Evolutionary conservation across 805 yeast genomes (phyloP).

Genomic region (Metschnikowia similis): DNA sequence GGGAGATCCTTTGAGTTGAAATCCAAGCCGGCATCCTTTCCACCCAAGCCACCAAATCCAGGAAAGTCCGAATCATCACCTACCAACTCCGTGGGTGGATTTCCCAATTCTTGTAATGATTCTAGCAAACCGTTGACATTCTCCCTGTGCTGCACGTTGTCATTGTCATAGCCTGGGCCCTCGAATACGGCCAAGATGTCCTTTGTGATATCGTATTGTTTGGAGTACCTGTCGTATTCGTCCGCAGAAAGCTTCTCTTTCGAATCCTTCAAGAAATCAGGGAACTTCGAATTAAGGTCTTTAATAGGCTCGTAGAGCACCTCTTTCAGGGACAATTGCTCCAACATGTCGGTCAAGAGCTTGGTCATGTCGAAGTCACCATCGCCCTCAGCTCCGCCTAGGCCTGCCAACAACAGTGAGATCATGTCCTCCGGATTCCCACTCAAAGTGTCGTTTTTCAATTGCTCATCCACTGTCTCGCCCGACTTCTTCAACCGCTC

Average conservation of each 20-base stretch:
- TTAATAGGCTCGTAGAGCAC: slow-evolving; percentile 85
- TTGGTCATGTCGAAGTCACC: slow-evolving; percentile 58
- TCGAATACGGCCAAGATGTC: slow-evolving; percentile 68
- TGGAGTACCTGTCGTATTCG: slow-evolving; percentile 50
- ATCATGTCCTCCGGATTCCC: slow-evolving; percentile 51
- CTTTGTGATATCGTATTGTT: slow-evolving; percentile 59
- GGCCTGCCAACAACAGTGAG: slow-evolving; percentile 52
- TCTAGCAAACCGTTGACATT: slow-evolving; percentile 58
- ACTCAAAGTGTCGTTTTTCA: slow-evolving; percentile 41
- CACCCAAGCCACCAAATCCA: slow-evolving; percentile 40
- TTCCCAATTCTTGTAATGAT: slow-evolving; percentile 67
- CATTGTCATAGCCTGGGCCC: slow-evolving; percentile 55
- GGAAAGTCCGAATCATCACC: slow-evolving; percentile 52
- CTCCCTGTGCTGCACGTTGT: slow-evolving; percentile 39
- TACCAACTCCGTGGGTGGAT: slow-evolving; percentile 74
- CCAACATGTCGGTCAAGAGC: slow-evolving; percentile 67
- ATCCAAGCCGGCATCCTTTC: slow-evolving; percentile 38
- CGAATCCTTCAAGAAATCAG: slow-evolving; percentile 61
- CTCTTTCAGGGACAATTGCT: slow-evolving; percentile 78
- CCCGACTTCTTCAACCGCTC: slow-evolving; percentile 75
- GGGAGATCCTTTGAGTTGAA: slow-evolving; percentile 53
- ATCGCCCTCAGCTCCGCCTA: slow-evolving; percentile 35
- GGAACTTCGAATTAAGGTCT: slow-evolving; percentile 70
- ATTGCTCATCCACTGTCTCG: slow-evolving; percentile 58
- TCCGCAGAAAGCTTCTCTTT: slow-evolving; percentile 39